phyloP scores from a whole-genome alignment of 371 early-diverging fungal species.

The Saksenaea oblongispora region DNA sequence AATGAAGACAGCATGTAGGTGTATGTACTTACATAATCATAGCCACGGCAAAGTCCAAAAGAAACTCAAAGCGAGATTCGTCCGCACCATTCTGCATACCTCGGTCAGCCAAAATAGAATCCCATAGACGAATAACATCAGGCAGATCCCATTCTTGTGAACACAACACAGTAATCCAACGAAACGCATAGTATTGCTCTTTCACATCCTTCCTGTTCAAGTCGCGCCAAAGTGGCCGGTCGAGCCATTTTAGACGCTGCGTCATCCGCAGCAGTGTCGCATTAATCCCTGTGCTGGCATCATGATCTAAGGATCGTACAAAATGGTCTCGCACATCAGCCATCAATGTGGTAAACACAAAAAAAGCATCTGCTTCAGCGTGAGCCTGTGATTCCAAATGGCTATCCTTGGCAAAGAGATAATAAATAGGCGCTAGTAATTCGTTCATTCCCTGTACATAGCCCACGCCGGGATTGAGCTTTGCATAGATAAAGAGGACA shows the following conservation, averaged over 20 bases:
- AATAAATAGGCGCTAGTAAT: conserved; percentile 83
- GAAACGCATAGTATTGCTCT: conserved; percentile 81
- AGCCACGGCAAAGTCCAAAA: conserved; percentile 75
- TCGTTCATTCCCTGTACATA: conserved; percentile 95
- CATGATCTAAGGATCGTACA: conserved; percentile 66
- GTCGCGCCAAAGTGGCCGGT: conserved; percentile 66
- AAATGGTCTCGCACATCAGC: conserved; percentile 80
- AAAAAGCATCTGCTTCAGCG: conserved; percentile 89
- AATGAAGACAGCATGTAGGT: conserved; percentile 4
- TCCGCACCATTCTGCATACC: conserved; percentile 32
- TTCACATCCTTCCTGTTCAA: conserved; percentile 69
- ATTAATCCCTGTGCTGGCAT: conserved; percentile 65
- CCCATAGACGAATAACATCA: conserved; percentile 85
- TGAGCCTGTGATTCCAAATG: conserved; percentile 57
- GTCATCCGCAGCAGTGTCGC: conserved; percentile 66
- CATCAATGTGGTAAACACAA: conserved; percentile 75
- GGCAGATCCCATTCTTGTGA: conserved; percentile 85
- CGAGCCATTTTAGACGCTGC: conserved; percentile 54
- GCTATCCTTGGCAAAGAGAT: conserved; percentile 71
- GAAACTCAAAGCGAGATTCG: conserved; percentile 63
- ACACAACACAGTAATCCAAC: conserved; percentile 85
- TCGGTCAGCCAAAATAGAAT: conserved; percentile 76
- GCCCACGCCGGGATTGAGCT: conserved; percentile 83
- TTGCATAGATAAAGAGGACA: conserved; percentile 81
- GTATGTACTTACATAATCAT: conserved; percentile 68